Percentiles rank a stretch among this genome's conserved stretches.
These are phyloP conservation scores for Protomyces inouyei DNA, from an alignment of 1,139 yeast genomes.

Conservation along the genomic window DNA sequence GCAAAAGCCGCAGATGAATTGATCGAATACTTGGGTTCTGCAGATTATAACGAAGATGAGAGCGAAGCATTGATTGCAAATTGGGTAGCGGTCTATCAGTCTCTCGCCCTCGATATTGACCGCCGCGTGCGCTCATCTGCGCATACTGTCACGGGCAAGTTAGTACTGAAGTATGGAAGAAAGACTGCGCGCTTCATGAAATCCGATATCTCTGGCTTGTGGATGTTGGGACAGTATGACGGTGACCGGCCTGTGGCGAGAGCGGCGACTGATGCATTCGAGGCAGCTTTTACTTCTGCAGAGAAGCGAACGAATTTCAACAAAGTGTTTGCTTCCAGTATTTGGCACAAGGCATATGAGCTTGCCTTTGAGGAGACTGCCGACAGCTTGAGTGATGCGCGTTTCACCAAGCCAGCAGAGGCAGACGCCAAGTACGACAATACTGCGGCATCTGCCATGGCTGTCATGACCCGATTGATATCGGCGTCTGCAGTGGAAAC, in stretches of 20 bases:
- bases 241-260: constrained; percentile 17
- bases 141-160: constrained; percentile 9
- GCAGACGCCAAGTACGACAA: constrained; percentile 26
- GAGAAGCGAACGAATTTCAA: constrained; percentile 6
- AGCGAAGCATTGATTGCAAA: background rate
- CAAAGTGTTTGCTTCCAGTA: background rate
- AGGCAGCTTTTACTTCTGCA: constrained; percentile 1
- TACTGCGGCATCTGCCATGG: background rate
- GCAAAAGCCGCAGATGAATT: constrained; percentile 72
- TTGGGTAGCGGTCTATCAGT: constrained; percentile 12
- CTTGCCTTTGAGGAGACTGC: constrained; percentile 2
- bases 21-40: constrained; percentile 35
- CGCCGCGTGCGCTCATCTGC: constrained; percentile 18
- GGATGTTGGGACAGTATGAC: constrained; percentile 19
- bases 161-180: background rate
- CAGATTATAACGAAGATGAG: background rate
- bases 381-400: constrained; percentile 26
- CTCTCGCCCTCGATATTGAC: constrained; percentile 19
- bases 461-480: background rate
- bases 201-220: background rate
- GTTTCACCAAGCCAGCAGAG: constrained; percentile 27
- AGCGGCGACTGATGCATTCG: constrained; percentile 19
- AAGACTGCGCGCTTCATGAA: constrained; percentile 2
- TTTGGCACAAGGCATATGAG: background rate
- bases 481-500: background rate